Percentiles rank a stretch among this genome's conserved stretches.
Evolutionary conservation across 1,139 yeast genomes (phyloP).

Genomic region (Geotrichum reessii): DNA sequence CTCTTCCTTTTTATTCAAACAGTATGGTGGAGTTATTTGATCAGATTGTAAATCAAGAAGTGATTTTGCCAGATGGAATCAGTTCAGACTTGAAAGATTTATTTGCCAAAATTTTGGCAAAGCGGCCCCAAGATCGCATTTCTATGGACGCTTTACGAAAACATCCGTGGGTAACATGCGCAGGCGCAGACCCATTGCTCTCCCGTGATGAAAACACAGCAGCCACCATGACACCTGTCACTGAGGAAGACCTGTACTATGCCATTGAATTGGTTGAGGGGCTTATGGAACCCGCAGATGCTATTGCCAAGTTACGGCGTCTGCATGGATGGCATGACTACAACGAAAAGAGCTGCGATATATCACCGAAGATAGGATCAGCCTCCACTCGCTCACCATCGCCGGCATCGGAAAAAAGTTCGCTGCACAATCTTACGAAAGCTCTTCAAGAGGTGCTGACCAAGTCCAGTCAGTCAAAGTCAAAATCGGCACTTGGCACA

Average conservation of each 20-base stretch:
- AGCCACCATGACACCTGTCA: slow-evolving; percentile 32
- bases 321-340: slow-evolving; percentile 32
- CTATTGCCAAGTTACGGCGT: slow-evolving; percentile 28
- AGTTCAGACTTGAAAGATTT: slow-evolving; percentile 26
- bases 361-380: not conserved
- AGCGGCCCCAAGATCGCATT: slow-evolving; percentile 52
- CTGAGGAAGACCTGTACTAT: slow-evolving; percentile 37
- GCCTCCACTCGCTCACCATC: slow-evolving; percentile 3
- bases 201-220: slow-evolving; percentile 38
- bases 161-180: slow-evolving; percentile 53
- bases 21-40: slow-evolving; percentile 47
- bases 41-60: slow-evolving; percentile 28
- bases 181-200: slow-evolving; percentile 38
- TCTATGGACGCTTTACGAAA: slow-evolving; percentile 49
- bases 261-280: slow-evolving; percentile 38
- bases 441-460: slow-evolving; percentile 33
- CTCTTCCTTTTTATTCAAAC: slow-evolving; percentile 38
- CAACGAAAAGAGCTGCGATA: slow-evolving; percentile 3
- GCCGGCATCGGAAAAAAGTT: slow-evolving; percentile 21
- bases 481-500: not conserved
- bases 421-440: slow-evolving; percentile 28
- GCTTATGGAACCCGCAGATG: slow-evolving; percentile 26
- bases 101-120: slow-evolving; percentile 37
- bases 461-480: not conserved
- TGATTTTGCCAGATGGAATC: slow-evolving; percentile 21